Percentiles rank a stretch among this genome's conserved stretches.
phyloP scores from a whole-genome alignment of 2,329 filamentous ascomycete genomes.

The Dendrostoma leiphaemia region DNA sequence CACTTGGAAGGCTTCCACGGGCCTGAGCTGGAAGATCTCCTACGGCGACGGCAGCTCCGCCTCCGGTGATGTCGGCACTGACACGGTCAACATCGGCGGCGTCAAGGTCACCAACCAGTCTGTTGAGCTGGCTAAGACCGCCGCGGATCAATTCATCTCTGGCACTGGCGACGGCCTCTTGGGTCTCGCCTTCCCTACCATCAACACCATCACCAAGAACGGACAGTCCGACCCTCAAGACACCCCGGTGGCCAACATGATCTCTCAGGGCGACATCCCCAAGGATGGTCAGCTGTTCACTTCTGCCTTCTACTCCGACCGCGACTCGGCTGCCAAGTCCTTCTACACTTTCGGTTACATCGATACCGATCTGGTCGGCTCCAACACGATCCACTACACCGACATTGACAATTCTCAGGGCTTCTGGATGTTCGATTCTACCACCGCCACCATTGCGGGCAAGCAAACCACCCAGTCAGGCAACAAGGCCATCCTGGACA shows the following conservation, averaged over 20 bases:
- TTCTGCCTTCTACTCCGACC: conserved; percentile 57
- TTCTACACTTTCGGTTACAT: conserved; percentile 77
- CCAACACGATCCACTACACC: conserved; percentile 56
- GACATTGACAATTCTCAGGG: conserved; percentile 62
- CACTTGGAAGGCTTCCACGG: conserved; percentile 50
- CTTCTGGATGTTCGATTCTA: conserved; percentile 66
- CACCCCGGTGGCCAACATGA: conserved; percentile 70
- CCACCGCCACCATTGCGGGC: conserved; percentile 56
- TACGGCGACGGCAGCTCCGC: conserved; percentile 70
- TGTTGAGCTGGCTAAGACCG: conserved; percentile 59
- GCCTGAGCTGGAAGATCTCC: conserved; percentile 60
- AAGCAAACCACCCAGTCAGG: conserved; percentile 45
- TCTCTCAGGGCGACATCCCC: conserved; percentile 45
- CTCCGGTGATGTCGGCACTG: conserved; percentile 63
- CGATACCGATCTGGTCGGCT: conserved; percentile 59
- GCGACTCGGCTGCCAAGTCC: conserved; percentile 46
- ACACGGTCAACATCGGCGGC: conserved; percentile 61
- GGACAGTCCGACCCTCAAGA: conserved; percentile 46
- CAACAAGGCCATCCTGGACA: conserved; percentile 70
- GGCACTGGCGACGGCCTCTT: conserved; percentile 62
- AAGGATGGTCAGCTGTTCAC: conserved; percentile 59
- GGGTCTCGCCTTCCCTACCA: conserved; percentile 62
- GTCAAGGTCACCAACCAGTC: conserved; percentile 60
- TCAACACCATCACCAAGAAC: conserved; percentile 56
- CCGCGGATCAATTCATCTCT: conserved; percentile 57